Evolutionary conservation across 2,329 filamentous ascomycete species (phyloP).

Genomic region (Arachnopeziza araneosa): DNA sequence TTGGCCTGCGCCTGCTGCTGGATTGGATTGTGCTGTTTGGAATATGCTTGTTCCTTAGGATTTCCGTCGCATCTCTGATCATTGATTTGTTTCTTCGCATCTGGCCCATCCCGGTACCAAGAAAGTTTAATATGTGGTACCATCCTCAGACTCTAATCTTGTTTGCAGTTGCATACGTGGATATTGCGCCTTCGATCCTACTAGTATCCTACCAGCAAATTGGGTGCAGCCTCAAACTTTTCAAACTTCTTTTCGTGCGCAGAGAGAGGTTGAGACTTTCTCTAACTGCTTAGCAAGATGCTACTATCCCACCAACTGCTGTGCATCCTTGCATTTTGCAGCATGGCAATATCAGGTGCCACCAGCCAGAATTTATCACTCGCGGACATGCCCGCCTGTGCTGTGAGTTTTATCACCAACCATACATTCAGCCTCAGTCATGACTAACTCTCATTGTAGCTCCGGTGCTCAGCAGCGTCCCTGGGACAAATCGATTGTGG

Average conservation of each 20-base stretch:
- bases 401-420: not conserved
- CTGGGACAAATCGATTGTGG: not conserved
- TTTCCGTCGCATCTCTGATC: not conserved
- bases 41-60: not conserved
- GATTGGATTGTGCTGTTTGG: not conserved
- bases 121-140: not conserved
- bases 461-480: not conserved
- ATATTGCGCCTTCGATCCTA: too few species aligned
- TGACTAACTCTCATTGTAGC: not conserved
- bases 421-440: not conserved
- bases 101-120: not conserved
- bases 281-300: not conserved
- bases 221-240: too few species aligned
- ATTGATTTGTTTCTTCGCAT: not conserved
- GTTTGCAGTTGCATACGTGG: too few species aligned
- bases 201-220: too few species aligned
- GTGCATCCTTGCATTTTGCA: not conserved
- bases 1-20: not conserved
- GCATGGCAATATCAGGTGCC: not conserved
- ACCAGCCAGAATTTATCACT: not conserved
- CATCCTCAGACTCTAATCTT: too few species aligned
- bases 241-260: too few species aligned
- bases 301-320: not conserved
- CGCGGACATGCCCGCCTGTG: not conserved
- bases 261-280: not conserved